These are phyloP conservation scores for Apiotrichum sp. DNA, from an alignment of 1,284 basidiomycete genomes.

Conservation along the genomic window DNA sequence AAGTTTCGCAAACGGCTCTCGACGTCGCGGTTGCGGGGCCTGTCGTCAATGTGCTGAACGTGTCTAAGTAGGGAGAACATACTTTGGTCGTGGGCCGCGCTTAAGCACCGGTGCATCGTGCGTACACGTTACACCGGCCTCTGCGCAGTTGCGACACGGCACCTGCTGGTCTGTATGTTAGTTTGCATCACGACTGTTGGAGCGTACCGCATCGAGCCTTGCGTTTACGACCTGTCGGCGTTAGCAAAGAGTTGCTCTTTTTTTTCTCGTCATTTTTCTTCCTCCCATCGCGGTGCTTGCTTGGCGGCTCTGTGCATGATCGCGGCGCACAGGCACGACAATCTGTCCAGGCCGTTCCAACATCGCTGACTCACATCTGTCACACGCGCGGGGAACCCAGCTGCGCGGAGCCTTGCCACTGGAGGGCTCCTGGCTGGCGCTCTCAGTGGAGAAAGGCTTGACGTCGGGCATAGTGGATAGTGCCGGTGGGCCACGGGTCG, in stretches of 20 bases:
- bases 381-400: slow-evolving; percentile 28
- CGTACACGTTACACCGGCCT: slow-evolving; percentile 26
- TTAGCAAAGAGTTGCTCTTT: too few species aligned
- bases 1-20: slow-evolving; percentile 29
- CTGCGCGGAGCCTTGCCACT: slow-evolving; percentile 21
- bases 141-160: slow-evolving; percentile 28
- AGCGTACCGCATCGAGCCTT: slow-evolving; percentile 32
- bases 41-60: too few species aligned
- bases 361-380: slow-evolving; percentile 27
- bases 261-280: too few species aligned
- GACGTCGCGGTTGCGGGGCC: slow-evolving; percentile 22
- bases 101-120: slow-evolving; percentile 32
- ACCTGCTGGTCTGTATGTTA: slow-evolving; percentile 23
- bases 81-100: slow-evolving; percentile 30
- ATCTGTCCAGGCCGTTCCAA: too few species aligned
- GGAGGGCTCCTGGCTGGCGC: slow-evolving; percentile 13
- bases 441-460: not conserved
- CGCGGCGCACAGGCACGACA: too few species aligned
- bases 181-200: too few species aligned
- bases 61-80: too few species aligned
- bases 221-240: slow-evolving; percentile 24
- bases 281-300: too few species aligned
- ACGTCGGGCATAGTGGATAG: slow-evolving; percentile 1
- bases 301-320: too few species aligned
- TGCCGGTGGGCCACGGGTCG: too few species aligned